Percentiles rank a stretch among this genome's conserved stretches.
phyloP scores from a whole-genome alignment of 306 rosid species.

The Prunus kanzakura region DNA sequence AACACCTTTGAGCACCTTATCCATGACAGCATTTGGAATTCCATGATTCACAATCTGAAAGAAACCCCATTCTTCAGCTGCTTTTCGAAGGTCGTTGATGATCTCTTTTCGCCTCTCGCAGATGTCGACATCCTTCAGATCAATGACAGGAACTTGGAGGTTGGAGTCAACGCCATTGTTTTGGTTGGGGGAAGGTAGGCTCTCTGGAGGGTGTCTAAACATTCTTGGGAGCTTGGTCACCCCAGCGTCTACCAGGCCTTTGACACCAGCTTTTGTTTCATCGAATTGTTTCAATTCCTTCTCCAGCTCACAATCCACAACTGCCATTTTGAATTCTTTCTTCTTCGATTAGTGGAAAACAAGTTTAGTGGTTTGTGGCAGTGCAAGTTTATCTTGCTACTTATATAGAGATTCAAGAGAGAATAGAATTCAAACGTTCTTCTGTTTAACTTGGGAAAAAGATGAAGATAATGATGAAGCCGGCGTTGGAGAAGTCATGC shows the following conservation, averaged over 20 bases:
- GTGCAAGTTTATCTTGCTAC: too few relatives aligned
- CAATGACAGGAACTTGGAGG: conserved; percentile 41
- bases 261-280: conserved; percentile 63
- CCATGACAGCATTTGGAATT: conserved; percentile 28
- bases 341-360: background rate
- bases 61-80: conserved; percentile 55
- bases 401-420: background rate
- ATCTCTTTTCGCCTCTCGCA: conserved; percentile 20
- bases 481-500: background rate
- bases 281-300: conserved; percentile 52
- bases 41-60: conserved; percentile 62
- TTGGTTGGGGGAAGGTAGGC: background rate
- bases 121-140: conserved; percentile 31
- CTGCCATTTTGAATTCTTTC: background rate
- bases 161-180: background rate
- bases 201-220: conserved; percentile 58
- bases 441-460: background rate
- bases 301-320: conserved; percentile 29
- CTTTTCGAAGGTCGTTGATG: conserved; percentile 29
- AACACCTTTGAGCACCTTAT: conserved; percentile 30
- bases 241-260: conserved; percentile 62
- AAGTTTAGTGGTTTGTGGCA: background rate
- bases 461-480: background rate
- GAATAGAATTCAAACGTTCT: background rate
- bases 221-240: conserved; percentile 45